Conservation (phyloP, 2,329 filamentous ascomycete species). For the Pseudogymnoascus sp. region DNA sequence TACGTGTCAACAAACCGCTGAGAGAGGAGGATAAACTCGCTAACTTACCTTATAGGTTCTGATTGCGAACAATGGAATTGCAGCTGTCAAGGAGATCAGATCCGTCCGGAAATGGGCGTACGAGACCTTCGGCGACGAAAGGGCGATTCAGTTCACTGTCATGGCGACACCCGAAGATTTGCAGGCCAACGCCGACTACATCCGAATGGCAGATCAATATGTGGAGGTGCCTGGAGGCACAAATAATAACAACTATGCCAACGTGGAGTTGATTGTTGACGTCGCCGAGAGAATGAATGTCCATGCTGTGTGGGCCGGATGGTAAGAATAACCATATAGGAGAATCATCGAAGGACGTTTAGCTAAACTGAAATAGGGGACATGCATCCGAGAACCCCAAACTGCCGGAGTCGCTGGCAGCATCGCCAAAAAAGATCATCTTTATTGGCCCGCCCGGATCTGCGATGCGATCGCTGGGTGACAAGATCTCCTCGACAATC, state of each 20-base stretch:
- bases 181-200: slow-evolving; percentile 96
- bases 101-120: slow-evolving; percentile 99
- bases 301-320: slow-evolving; percentile 97
- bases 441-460: slow-evolving; percentile 98
- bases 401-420: slow-evolving; percentile 88
- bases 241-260: slow-evolving; percentile 99
- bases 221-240: slow-evolving; percentile 97
- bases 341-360: not conserved
- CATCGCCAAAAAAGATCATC: slow-evolving; percentile 95
- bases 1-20: slow-evolving; percentile 40
- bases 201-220: slow-evolving; percentile 98
- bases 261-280: slow-evolving; percentile 98
- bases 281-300: slow-evolving; percentile 97
- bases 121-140: slow-evolving; percentile 97
- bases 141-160: slow-evolving; percentile 97
- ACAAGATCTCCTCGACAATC: slow-evolving; percentile 99
- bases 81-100: slow-evolving; percentile 97
- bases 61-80: slow-evolving; percentile 99
- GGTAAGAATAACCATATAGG: slow-evolving; percentile 47
- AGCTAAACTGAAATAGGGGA: slow-evolving; percentile 49
- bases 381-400: slow-evolving; percentile 99
- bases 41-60: slow-evolving; percentile 57
- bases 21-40: slow-evolving; percentile 12
- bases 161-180: slow-evolving; percentile 99
- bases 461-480: slow-evolving; percentile 96